Base-by-base conservation (phyloP, 495 filamentous ascomycete species). In the Talaromyces thailandensis region DNA sequence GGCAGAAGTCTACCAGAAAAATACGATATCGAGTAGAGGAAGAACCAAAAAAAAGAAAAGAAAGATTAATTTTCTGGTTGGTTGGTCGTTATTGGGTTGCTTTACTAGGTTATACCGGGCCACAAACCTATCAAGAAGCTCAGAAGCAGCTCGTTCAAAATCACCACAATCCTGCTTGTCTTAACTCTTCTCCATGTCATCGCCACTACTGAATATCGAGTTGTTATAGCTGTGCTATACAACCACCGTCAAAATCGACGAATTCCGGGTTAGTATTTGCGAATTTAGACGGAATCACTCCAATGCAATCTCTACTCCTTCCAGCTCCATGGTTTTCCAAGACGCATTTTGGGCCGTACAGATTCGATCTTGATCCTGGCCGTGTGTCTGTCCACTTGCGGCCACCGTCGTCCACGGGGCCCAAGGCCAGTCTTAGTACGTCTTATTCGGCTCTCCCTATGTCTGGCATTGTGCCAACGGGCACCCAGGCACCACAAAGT, bases 361-460 rank as follows among this genome's bases (percentile, higher is more conserved):
- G 71, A 66, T 78, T 75, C 65, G 70, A 71, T 65, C 66, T 71
- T 71, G 84, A 87, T 73, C 82, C 86, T 72, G 82, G 86, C 72
- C 81, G 82, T 75, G 83, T 86, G 70, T 77, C 82, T 74, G 84
- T 90, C 70, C 87, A 89, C 79, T 80, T 86, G 75, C 80, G 82
- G 73, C 82, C 85, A 81, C 79, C 82, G 72, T 79, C 79, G 24
- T 55, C 51, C 80, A 84, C 86, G 84, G 82, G 83, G 82, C 73
- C 85, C 81, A 78, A 81, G 80, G 80, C 77, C 74, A 84, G 80
- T 78, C 84, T 82, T 67, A 79, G 82, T 84, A 86, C 85, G 74
- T 84, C 73, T 63, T 65, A 88, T 74, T 83, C 84, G 77, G 88
- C 86, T 81, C 87, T 87, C 83, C 86, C 87, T 83, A 93, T 93